Percentiles rank a stretch among this genome's conserved stretches.
Conservation (phyloP, 2,329 filamentous ascomycete genomes). For the Exophiala mesophila region DNA sequence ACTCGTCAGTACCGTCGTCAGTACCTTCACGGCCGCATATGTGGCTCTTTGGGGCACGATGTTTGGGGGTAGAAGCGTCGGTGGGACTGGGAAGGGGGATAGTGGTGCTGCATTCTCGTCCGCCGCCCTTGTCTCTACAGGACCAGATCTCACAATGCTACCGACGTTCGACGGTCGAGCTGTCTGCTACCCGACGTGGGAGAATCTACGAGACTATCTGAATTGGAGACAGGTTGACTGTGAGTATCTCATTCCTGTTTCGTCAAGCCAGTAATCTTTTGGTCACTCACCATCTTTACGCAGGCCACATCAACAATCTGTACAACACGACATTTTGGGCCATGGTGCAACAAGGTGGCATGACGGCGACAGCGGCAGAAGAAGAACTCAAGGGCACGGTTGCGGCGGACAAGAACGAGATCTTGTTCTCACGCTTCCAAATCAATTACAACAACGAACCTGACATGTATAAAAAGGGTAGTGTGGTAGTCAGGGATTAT, state of each 20-base stretch:
- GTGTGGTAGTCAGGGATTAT: conserved; percentile 81
- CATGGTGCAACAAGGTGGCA: conserved; percentile 70
- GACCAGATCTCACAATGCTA: conserved; percentile 61
- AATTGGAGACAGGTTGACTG: conserved; percentile 97
- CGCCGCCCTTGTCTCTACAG: conserved; percentile 59
- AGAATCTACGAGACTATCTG: conserved; percentile 88
- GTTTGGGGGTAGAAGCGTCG: background rate
- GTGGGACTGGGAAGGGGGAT: background rate
- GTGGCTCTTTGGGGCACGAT: conserved; percentile 63
- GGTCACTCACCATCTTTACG: no score
- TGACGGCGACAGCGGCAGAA: conserved; percentile 75
- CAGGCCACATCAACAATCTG: conserved; percentile 94
- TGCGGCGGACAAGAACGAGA: conserved; percentile 89
- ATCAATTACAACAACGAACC: conserved; percentile 98
- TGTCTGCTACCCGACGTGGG: conserved; percentile 77
- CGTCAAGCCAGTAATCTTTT: background rate
- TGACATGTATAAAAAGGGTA: conserved; percentile 90
- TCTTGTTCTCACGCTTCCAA: conserved; percentile 78
- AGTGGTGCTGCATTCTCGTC: background rate
- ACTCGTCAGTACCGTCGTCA: conserved; percentile 82
- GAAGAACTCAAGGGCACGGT: conserved; percentile 74
- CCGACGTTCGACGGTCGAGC: conserved; percentile 91
- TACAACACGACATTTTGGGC: conserved; percentile 98
- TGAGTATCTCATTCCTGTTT: conserved; percentile 41
- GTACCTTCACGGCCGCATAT: conserved; percentile 90